Conservation (phyloP, 169 alveolate genomes). For the Babesia ovata region DNA sequence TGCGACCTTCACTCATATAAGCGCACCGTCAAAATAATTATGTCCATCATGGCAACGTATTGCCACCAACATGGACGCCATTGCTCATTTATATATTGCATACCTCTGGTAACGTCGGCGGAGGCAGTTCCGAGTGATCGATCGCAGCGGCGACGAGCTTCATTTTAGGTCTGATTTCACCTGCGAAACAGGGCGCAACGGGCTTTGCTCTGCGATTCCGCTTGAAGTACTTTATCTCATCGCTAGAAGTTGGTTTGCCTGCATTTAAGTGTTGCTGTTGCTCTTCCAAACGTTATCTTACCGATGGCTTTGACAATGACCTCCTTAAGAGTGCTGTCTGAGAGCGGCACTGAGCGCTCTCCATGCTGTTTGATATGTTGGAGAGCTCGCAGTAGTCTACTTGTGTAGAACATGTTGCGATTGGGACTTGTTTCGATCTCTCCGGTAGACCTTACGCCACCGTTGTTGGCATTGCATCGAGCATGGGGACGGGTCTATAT, state of each 20-base stretch:
- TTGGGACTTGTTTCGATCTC: background rate
- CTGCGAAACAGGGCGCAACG: constrained; percentile 75
- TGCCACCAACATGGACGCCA: too few species aligned
- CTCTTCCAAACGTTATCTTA: constrained; percentile 5
- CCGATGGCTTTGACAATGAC: constrained; percentile 59
- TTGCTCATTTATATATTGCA: background rate
- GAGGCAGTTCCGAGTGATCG: constrained; percentile 36
- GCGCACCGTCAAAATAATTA: background rate
- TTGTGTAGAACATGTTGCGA: constrained; percentile 28
- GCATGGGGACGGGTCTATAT: constrained; percentile 1
- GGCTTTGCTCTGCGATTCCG: constrained; percentile 50
- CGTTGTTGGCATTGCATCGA: background rate
- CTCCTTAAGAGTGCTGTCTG: constrained; percentile 56
- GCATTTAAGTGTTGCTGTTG: background rate
- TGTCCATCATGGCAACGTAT: too few species aligned
- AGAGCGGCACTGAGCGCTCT: constrained; percentile 23
- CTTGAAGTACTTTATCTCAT: constrained; percentile 53
- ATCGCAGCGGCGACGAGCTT: constrained; percentile 44
- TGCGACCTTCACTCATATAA: constrained; percentile 58
- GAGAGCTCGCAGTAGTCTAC: constrained; percentile 17
- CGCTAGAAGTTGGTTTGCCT: constrained; percentile 67
- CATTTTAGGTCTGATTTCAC: constrained; percentile 73
- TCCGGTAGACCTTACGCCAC: background rate
- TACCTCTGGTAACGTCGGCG: constrained; percentile 62
- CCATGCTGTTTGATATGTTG: constrained; percentile 15